phyloP scores from a whole-genome alignment of 345 rosid genomes.

The Mercurialis annua region DNA sequence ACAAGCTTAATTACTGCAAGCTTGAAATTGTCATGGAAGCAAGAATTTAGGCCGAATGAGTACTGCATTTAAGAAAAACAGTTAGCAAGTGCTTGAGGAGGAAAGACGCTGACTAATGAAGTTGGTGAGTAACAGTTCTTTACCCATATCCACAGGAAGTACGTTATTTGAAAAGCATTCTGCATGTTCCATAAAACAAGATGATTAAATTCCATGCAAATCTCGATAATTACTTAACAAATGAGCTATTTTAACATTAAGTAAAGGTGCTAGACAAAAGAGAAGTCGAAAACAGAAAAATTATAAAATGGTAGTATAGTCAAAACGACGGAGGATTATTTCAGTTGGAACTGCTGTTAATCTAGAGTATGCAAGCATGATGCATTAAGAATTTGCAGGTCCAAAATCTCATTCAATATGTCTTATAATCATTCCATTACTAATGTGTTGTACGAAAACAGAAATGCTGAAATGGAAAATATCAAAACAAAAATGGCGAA shows the following conservation, averaged over 20 bases:
- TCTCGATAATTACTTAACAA: not conserved
- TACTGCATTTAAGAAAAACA: constrained; percentile 44
- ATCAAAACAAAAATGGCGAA: too few species aligned
- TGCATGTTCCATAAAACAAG: constrained; percentile 30
- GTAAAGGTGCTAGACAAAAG: not conserved
- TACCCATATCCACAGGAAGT: constrained; percentile 97
- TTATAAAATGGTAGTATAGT: not conserved
- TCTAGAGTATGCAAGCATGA: too few species aligned
- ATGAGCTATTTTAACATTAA: too few species aligned
- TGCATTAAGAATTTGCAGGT: not conserved
- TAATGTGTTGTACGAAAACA: too few species aligned
- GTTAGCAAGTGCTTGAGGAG: not conserved
- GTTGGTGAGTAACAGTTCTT: constrained; percentile 13
- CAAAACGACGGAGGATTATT: not conserved
- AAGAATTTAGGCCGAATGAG: constrained; percentile 59
- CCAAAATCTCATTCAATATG: not conserved
- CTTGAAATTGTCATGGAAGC: constrained; percentile 64
- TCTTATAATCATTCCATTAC: not conserved
- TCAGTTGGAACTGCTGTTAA: not conserved
- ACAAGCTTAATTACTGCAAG: constrained; percentile 52
- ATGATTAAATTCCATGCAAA: not conserved
- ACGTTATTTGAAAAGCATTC: constrained; percentile 98
- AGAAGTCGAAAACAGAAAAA: not conserved
- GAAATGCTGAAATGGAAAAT: too few species aligned
- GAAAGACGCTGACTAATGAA: not conserved